Evolutionary conservation across 2,329 filamentous ascomycete genomes (phyloP).

Genomic region (Monosporascus sp.): DNA sequence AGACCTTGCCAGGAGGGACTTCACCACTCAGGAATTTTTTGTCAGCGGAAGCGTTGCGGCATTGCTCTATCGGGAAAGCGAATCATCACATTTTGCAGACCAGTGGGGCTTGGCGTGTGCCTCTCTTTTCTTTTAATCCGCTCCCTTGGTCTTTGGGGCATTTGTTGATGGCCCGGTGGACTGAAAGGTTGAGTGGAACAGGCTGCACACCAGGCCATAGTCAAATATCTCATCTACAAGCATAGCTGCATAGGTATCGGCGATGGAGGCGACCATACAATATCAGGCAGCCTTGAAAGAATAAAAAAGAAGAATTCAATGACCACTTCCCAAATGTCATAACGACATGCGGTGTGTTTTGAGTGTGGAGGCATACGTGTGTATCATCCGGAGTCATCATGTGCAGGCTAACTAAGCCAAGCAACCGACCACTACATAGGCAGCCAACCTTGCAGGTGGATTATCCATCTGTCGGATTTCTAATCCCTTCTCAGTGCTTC

Average conservation of each 20-base stretch:
- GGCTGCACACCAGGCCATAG: too few species aligned
- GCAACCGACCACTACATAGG: too few species aligned
- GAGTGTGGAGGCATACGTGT: neutral
- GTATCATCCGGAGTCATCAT: neutral
- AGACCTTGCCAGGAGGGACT: constrained; percentile 6
- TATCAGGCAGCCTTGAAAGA: too few species aligned
- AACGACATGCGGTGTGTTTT: too few species aligned
- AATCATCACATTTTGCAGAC: constrained; percentile 1
- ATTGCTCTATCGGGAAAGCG: constrained; percentile 23
- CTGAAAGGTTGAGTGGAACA: constrained; percentile 24
- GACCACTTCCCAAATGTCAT: too few species aligned
- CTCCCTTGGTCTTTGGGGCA: constrained; percentile 20
- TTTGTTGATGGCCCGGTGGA: constrained; percentile 2
- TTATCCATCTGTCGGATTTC: too few species aligned
- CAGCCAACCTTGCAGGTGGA: too few species aligned
- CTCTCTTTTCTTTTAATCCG: constrained; percentile 7
- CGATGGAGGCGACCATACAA: too few species aligned
- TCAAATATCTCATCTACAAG: too few species aligned
- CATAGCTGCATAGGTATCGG: too few species aligned
- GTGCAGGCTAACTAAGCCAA: neutral
- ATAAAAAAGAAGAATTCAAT: too few species aligned
- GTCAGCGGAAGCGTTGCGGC: constrained; percentile 17
- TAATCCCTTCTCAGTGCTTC: too few species aligned
- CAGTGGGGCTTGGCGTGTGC: constrained; percentile 7
- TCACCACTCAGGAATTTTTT: constrained; percentile 23